Evolutionary conservation across 306 rosid genomes (phyloP).

Genomic region (Fragaria ananassa): DNA sequence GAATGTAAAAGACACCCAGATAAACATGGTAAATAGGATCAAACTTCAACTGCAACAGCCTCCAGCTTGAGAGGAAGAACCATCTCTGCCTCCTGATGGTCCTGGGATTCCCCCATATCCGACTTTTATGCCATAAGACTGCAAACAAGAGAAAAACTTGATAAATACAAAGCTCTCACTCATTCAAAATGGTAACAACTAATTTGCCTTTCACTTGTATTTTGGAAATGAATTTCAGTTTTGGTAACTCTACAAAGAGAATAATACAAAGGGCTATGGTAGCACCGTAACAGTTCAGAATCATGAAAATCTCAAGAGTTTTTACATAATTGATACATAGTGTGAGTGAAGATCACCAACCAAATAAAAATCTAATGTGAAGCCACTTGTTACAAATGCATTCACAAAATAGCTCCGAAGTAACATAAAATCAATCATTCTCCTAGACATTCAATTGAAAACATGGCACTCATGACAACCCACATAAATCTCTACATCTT

Average conservation of each 20-base stretch:
- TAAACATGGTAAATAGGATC: constrained; percentile 18
- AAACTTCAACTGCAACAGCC: constrained; percentile 79
- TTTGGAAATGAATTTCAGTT: background rate
- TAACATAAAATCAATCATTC: background rate
- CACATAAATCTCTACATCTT: constrained; percentile 3
- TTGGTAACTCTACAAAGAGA: background rate
- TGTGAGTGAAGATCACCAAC: background rate
- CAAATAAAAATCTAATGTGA: background rate
- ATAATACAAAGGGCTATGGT: background rate
- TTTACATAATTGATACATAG: background rate
- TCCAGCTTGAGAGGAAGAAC: constrained; percentile 73
- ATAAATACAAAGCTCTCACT: constrained; percentile 13
- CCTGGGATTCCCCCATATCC: constrained; percentile 99
- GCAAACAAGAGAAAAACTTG: constrained; percentile 35
- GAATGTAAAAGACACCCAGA: constrained; percentile 22
- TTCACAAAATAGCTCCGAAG: background rate
- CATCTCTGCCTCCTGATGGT: constrained; percentile 95
- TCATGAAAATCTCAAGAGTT: background rate
- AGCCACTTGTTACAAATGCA: background rate
- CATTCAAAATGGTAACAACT: background rate
- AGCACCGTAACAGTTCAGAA: background rate
- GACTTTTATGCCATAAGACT: constrained; percentile 97
- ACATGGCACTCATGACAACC: background rate
- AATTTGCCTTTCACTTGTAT: background rate
- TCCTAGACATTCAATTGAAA: background rate